Percentiles rank a stretch among this genome's conserved stretches.
Evolutionary conservation across 139 green algal genomes (phyloP).

Genomic region (Chlamydomonas incerta): DNA sequence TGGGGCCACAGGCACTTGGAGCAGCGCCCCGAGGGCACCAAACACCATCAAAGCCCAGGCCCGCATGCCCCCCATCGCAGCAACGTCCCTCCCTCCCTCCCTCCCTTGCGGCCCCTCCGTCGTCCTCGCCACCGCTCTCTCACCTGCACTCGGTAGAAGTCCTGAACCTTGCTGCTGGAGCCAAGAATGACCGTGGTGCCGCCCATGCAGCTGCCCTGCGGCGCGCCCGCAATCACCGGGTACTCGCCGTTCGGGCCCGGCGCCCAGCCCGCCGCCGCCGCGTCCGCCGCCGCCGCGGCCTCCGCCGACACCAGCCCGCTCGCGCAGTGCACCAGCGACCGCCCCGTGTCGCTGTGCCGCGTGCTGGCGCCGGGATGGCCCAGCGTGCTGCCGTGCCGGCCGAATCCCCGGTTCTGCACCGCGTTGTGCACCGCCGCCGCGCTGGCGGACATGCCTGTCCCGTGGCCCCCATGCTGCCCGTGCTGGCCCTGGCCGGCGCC

Average conservation of each 20-base stretch:
- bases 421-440: no score
- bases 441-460: no score
- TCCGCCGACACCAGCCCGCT: neutral
- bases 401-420: no score
- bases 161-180: conserved; percentile 25
- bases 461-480: neutral
- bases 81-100: no score
- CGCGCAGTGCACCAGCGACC: neutral
- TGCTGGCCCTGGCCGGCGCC: neutral
- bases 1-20: no score
- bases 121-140: no score
- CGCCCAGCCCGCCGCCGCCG: neutral
- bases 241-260: neutral
- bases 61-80: no score
- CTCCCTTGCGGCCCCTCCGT: no score
- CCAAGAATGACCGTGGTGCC: conserved; percentile 4
- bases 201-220: conserved; percentile 10
- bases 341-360: no score
- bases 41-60: no score
- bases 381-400: neutral
- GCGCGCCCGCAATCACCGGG: neutral
- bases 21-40: no score
- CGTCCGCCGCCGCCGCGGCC: neutral
- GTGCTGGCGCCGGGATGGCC: neutral
- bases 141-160: conserved; percentile 32